Base-by-base conservation (phyloP, 2,329 filamentous ascomycete species). In the Hypoxylon sp. region DNA sequence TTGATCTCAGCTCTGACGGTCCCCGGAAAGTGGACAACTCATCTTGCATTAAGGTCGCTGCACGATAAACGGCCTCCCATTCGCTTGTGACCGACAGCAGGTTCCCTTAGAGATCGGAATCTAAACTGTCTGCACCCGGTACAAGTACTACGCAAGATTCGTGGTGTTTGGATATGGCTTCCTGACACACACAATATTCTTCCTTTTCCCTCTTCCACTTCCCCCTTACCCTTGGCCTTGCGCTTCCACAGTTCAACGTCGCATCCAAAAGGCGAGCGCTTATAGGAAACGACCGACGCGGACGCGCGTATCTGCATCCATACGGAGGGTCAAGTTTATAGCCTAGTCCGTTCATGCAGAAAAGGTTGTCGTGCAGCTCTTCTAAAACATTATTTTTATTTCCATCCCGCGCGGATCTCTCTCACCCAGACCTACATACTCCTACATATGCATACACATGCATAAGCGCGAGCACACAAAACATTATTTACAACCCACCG, bases 41-140 rank as follows among this genome's bases (percentile, higher is more conserved):
- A 80, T 75, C 78, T 75, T 79, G 79, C 79, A 80, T 76, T 69
- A 71, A 70, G 69, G 74, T 72, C 73, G 74, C 77, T 77, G 77
- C 75, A 77, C 63, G 72, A 74, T 74, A 75, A 72, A 77, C 77
- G 74, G 75, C 74, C 41, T 73, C 74, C 68, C 70, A 75, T 77
- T 77, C 76, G 73, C 71, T 71, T 75, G 66, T 68, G 59, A 43
- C 60, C 60, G 45, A 53, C 62, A 65, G 63, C 63, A 64, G 48
- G 60, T 51, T 57, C 62, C 65, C 60, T 63, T 49, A 63, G 51
- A 69, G 67, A 72, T 70, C 68, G 68, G 68, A 67, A 68, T 64
- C 68, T 64, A 66, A 70, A 67, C 63, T 71, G 65, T 23, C 68
- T 69, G 68, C 58, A 69, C 65, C 65, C 63, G 65, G 65, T 69